Percentiles rank a stretch among this genome's conserved stretches.
phyloP scores from a whole-genome alignment of 2,329 filamentous ascomycete genomes.

The Beauveria scarabaeidicola region DNA sequence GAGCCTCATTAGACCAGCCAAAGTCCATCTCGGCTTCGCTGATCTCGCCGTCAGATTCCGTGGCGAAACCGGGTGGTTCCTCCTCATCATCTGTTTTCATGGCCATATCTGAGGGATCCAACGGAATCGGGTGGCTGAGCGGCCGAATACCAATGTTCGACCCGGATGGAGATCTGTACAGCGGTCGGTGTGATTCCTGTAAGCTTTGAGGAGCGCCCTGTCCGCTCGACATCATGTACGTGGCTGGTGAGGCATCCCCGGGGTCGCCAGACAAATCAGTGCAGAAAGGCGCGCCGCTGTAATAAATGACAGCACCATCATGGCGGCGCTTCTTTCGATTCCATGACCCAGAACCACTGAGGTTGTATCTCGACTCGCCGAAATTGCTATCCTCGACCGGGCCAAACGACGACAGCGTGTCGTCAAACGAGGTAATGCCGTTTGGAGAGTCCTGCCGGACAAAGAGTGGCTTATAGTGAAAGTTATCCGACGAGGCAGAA shows the following conservation, averaged over 20 bases:
- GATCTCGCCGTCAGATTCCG: slow-evolving; percentile 26
- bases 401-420: slow-evolving; percentile 40
- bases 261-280: slow-evolving; percentile 68
- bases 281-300: slow-evolving; percentile 70
- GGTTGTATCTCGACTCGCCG: slow-evolving; percentile 37
- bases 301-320: slow-evolving; percentile 75
- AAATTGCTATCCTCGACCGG: slow-evolving; percentile 40
- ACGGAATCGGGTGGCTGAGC: slow-evolving; percentile 26
- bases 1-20: slow-evolving; percentile 35
- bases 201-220: slow-evolving; percentile 23
- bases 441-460: slow-evolving; percentile 40
- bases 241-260: slow-evolving; percentile 38
- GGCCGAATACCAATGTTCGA: slow-evolving; percentile 42
- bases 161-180: slow-evolving; percentile 40
- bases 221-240: slow-evolving; percentile 39
- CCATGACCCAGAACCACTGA: slow-evolving; percentile 39
- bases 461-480: slow-evolving; percentile 59
- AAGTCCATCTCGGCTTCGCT: slow-evolving; percentile 37
- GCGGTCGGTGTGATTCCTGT: slow-evolving; percentile 17
- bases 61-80: slow-evolving; percentile 22
- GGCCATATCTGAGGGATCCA: slow-evolving; percentile 17
- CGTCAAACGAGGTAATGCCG: slow-evolving; percentile 39
- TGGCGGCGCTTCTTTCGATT: slow-evolving; percentile 46
- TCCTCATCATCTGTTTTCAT: slow-evolving; percentile 23
- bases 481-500: slow-evolving; percentile 36